These are phyloP conservation scores for Ascosphaera aggregata DNA, from an alignment of 2,329 filamentous ascomycete species.

Conservation along the genomic window DNA sequence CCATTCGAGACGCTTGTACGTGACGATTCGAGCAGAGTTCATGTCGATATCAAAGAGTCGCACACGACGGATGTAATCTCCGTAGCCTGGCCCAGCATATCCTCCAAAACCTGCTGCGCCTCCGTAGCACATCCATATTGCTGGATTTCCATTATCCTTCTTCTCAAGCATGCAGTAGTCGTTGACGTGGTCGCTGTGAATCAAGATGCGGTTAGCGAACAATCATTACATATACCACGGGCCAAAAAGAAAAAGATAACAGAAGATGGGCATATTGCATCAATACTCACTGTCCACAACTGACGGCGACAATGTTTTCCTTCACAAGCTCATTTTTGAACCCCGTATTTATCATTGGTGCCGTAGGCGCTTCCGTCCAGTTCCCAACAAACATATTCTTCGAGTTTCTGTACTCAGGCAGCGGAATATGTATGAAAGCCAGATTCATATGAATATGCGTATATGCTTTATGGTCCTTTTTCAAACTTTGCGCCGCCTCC, in stretches of 20 bases:
- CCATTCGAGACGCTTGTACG: slow-evolving; percentile 74
- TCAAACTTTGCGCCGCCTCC: slow-evolving; percentile 47
- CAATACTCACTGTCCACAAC: slow-evolving; percentile 58
- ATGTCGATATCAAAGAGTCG: slow-evolving; percentile 86
- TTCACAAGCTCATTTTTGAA: slow-evolving; percentile 78
- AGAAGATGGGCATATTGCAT: not conserved
- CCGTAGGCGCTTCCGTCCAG: slow-evolving; percentile 66
- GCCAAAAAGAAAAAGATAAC: not conserved
- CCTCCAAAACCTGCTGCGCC: slow-evolving; percentile 83
- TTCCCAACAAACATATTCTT: slow-evolving; percentile 41
- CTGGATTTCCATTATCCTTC: slow-evolving; percentile 31
- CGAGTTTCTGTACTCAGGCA: slow-evolving; percentile 59
- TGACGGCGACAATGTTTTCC: slow-evolving; percentile 65
- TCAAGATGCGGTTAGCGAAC: slow-evolving; percentile 9
- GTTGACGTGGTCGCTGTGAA: slow-evolving; percentile 64
- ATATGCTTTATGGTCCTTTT: slow-evolving; percentile 60
- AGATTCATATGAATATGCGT: slow-evolving; percentile 85
- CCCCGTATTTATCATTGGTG: slow-evolving; percentile 72
- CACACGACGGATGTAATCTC: slow-evolving; percentile 59
- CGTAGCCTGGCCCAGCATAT: slow-evolving; percentile 84
- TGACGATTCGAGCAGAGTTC: slow-evolving; percentile 68
- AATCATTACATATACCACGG: slow-evolving; percentile 1
- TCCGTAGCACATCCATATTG: slow-evolving; percentile 95
- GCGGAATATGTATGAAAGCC: slow-evolving; percentile 90
- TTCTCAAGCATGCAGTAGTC: slow-evolving; percentile 69